Conservation (phyloP, 192 early-diverging fungal genomes). For the Diversispora epigaea region DNA sequence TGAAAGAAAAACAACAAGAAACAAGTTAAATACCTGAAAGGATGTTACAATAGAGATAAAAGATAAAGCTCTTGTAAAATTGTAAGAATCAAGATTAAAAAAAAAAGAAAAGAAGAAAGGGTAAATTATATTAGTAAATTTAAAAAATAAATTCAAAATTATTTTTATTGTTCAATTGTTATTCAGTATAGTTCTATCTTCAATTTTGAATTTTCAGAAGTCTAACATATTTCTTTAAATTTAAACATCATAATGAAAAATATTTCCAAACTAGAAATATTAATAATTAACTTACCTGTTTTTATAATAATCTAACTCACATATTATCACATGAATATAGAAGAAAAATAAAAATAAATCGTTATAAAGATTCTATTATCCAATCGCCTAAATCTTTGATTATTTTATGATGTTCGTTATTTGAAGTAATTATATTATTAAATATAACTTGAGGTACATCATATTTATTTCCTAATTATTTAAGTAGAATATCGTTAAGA, state of each 20-base stretch:
- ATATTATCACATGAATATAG: too few relatives aligned
- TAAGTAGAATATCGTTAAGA: background rate
- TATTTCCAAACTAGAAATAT: background rate
- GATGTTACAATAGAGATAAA: too few relatives aligned
- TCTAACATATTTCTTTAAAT: conserved; percentile 16
- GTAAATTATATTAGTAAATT: too few relatives aligned
- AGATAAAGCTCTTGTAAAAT: too few relatives aligned
- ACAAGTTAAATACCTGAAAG: too few relatives aligned
- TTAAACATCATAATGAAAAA: background rate
- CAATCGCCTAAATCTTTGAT: background rate
- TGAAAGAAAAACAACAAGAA: too few relatives aligned
- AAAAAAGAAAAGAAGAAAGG: too few relatives aligned
- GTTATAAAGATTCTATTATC: conserved; percentile 7
- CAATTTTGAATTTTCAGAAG: conserved; percentile 4
- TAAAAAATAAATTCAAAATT: too few relatives aligned
- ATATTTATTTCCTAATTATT: conserved; percentile 6
- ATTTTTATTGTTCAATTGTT: too few relatives aligned
- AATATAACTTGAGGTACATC: background rate
- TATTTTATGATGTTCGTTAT: background rate
- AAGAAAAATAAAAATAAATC: too few relatives aligned
- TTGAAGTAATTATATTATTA: background rate
- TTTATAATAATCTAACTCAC: background rate
- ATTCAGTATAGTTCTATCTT: background rate
- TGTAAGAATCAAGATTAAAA: too few relatives aligned
- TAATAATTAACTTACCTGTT: background rate